Evolutionary conservation across 2,329 filamentous ascomycete species (phyloP).

Genomic region (Dactylellina haptotyla): DNA sequence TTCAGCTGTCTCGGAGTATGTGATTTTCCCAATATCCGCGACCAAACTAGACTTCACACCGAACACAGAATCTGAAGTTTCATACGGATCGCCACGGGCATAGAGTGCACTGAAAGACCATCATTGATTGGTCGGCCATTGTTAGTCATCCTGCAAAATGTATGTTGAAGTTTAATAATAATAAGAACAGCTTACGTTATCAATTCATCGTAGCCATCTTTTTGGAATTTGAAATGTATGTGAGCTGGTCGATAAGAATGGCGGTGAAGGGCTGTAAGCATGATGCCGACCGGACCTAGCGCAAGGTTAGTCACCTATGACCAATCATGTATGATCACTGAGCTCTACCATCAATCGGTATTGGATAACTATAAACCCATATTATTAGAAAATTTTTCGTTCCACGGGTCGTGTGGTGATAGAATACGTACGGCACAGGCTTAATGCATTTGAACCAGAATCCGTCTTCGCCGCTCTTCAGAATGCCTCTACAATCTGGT

Average conservation of each 20-base stretch:
- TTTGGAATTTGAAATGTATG: constrained; percentile 90
- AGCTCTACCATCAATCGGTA: constrained; percentile 36
- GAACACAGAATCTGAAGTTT: constrained; percentile 85
- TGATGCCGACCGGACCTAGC: constrained; percentile 73
- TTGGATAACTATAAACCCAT: constrained; percentile 28
- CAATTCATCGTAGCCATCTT: constrained; percentile 78
- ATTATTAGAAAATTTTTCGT: not conserved
- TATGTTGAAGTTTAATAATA: not conserved
- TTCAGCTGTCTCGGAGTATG: constrained; percentile 67
- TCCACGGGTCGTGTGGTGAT: constrained; percentile 81
- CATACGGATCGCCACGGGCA: constrained; percentile 79
- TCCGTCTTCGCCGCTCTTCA: constrained; percentile 74
- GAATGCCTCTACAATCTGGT: constrained; percentile 77
- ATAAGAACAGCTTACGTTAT: constrained; percentile 75
- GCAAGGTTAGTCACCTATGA: not conserved
- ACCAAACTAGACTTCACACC: constrained; percentile 83
- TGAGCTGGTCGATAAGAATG: constrained; percentile 81
- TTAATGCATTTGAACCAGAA: constrained; percentile 89
- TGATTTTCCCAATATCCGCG: constrained; percentile 70
- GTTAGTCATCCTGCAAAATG: too few species aligned
- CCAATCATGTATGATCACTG: not conserved
- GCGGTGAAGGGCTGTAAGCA: constrained; percentile 73
- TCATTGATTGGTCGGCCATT: not conserved
- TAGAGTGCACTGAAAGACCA: constrained; percentile 72
- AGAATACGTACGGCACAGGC: constrained; percentile 72